These are phyloP conservation scores for Candida pseudoglaebosa DNA, from an alignment of 805 yeast species.

Conservation along the genomic window DNA sequence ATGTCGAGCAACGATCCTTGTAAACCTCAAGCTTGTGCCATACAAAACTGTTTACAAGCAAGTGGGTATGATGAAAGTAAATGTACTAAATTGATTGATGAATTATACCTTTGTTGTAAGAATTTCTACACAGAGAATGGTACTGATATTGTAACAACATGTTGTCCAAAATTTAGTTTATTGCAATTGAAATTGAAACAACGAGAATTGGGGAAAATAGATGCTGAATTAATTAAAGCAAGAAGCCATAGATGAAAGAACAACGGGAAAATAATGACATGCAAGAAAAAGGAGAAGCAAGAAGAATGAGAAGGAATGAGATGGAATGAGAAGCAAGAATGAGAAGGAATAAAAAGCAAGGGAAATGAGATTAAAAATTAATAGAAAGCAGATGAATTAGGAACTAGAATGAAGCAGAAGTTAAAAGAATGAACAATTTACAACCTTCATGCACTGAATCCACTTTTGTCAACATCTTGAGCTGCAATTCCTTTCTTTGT, in stretches of 20 bases:
- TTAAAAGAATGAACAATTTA: too few relatives aligned
- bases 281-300: too few relatives aligned
- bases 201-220: conserved; percentile 51
- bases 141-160: conserved; percentile 54
- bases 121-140: conserved; percentile 61
- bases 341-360: too few relatives aligned
- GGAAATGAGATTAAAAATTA: too few relatives aligned
- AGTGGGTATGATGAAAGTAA: conserved; percentile 67
- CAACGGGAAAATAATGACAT: too few relatives aligned
- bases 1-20: conserved; percentile 44
- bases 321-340: too few relatives aligned
- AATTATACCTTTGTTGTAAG: conserved; percentile 71
- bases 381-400: too few relatives aligned
- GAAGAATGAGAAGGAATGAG: too few relatives aligned
- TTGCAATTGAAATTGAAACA: conserved; percentile 64
- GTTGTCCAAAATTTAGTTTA: conserved; percentile 73
- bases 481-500: too few relatives aligned
- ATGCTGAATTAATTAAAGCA: conserved; percentile 47
- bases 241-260: conserved; percentile 2
- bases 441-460: too few relatives aligned
- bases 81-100: conserved; percentile 67
- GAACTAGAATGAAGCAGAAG: too few relatives aligned
- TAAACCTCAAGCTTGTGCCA: conserved; percentile 76
- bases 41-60: conserved; percentile 69
- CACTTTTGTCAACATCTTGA: too few relatives aligned